Percentiles rank a stretch among this genome's conserved stretches.
phyloP scores from a whole-genome alignment of 768 basidiomycete genomes.

The Boletus tylopilopsis region DNA sequence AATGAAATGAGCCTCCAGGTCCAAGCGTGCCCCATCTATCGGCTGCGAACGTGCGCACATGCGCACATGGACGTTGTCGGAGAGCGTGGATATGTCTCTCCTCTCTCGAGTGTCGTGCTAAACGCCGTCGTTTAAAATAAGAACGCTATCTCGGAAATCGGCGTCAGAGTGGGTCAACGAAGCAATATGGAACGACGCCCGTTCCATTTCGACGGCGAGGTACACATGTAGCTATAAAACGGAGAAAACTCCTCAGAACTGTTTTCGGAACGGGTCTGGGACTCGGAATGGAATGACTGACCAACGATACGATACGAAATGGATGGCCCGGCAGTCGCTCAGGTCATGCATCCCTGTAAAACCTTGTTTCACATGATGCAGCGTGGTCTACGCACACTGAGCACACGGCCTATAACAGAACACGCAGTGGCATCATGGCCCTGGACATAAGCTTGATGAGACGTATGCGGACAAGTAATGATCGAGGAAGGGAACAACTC shows the following conservation, averaged over 20 bases:
- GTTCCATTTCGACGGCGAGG: background rate
- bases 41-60: slow-evolving; percentile 14
- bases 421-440: slow-evolving; percentile 25
- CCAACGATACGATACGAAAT: no score
- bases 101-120: no score
- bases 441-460: slow-evolving; percentile 6
- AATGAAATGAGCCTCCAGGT: slow-evolving; percentile 16
- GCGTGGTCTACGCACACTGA: slow-evolving; percentile 23
- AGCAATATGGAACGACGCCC: slow-evolving; percentile 8
- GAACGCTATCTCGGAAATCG: slow-evolving; percentile 1
- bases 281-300: background rate
- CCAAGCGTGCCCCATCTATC: slow-evolving; percentile 14
- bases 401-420: slow-evolving; percentile 11
- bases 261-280: background rate
- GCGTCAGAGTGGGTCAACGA: slow-evolving; percentile 1
- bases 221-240: no score
- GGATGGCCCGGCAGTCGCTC: no score
- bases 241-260: slow-evolving; percentile 5
- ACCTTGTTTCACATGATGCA: slow-evolving; percentile 18
- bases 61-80: slow-evolving; percentile 4
- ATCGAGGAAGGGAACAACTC: slow-evolving; percentile 16
- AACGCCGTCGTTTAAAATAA: slow-evolving; percentile 18
- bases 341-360: no score
- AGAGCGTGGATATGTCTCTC: slow-evolving; percentile 8
- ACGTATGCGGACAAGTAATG: slow-evolving; percentile 6